Evolutionary conservation across 73 alveolate species (phyloP), one percentile per base, ranked within the genome.

Genomic region (Symbiodinium pilosum): DNA sequence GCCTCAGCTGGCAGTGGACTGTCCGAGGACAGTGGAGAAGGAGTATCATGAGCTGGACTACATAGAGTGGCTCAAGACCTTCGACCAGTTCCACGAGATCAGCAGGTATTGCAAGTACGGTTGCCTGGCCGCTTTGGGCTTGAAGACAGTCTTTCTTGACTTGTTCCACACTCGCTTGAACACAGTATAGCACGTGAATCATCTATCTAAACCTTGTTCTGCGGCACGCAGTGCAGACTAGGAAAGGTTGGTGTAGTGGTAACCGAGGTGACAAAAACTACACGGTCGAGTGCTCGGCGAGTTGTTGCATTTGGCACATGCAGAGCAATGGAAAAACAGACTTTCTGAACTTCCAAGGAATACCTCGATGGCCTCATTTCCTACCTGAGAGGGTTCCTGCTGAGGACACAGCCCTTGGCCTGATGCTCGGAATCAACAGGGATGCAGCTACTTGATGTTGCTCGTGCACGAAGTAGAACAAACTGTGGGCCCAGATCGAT

Each of bases 1-100:
- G n/a, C n/a, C n/a, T n/a, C n/a, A n/a, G n/a, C 83, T 68, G 34
- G 12, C 34, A 28, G 18, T 39, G 41, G 20, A 8, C 83, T 18
- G 2, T 3, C 77, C 16, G 39, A 91, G 96, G 96, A 42, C 56
- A 21, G 94, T 84, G 81, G 88, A 93, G 93, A 84, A 77, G 88
- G 99, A 83, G 56, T 93, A 54, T 81, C 93, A 84, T 26, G 99
- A 93, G 88, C 44, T 93, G 83, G 99, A 93, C 89, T 84, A 93
- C 94, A 84, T 93, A 86, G 83, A 83, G 77, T 93, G 94, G 94
- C 94, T 93, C 54, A 56, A 93, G 88, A 84, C 93, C 59, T 93
- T 93, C 64, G 99, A 93, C 42, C 99, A 84, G 88, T 93, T 93
- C 59, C 99, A 93, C 64, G 99, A 93, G 88, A 84, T 93, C 87